phyloP scores from a whole-genome alignment of 2,329 filamentous ascomycete species.

The Xylariales sp. region DNA sequence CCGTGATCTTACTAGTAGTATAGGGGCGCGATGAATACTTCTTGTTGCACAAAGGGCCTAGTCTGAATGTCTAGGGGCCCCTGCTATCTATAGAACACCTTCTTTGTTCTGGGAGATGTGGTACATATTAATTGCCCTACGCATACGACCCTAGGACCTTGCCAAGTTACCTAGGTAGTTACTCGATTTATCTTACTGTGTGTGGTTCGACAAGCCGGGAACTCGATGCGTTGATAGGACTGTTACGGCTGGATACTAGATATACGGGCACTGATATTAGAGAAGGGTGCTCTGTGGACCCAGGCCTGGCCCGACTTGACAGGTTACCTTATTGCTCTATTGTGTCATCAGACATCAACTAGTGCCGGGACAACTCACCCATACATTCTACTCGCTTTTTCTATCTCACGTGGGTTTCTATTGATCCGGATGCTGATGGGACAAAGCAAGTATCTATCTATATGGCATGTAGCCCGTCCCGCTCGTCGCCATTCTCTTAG shows the following conservation, averaged over 20 bases:
- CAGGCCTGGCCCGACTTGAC: neutral
- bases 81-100: too few relatives aligned
- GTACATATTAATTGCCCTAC: too few relatives aligned
- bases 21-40: too few relatives aligned
- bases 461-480: neutral
- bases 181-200: too few relatives aligned
- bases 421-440: neutral
- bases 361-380: neutral
- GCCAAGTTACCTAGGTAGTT: too few relatives aligned
- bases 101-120: too few relatives aligned
- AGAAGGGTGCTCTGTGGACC: constrained; percentile 2
- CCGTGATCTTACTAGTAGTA: too few relatives aligned
- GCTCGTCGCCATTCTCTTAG: neutral
- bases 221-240: neutral
- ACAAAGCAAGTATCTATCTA: too few relatives aligned
- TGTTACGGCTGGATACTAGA: neutral
- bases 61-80: too few relatives aligned
- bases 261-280: neutral
- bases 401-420: neutral
- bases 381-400: neutral
- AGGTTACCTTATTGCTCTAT: neutral
- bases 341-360: neutral
- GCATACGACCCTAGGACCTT: neutral
- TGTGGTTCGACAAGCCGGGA: neutral
- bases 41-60: too few relatives aligned